Evolutionary conservation across 2,329 filamentous ascomycete genomes (phyloP).

Genomic region (Ceratocystis eucalypticola): DNA sequence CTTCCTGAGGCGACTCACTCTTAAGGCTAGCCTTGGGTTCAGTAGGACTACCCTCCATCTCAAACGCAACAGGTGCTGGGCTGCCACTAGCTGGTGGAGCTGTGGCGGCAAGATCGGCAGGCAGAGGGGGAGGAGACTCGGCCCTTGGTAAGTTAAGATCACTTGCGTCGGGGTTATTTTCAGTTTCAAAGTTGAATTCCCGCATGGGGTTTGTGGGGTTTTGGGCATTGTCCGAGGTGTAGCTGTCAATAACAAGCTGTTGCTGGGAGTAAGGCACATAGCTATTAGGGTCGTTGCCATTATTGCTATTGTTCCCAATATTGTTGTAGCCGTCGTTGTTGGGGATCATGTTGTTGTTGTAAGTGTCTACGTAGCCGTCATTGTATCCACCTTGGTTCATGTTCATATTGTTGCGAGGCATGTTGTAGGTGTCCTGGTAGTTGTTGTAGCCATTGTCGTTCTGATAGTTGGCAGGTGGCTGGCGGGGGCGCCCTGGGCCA

Average conservation of each 20-base stretch:
- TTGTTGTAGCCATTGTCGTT: slow-evolving; percentile 20
- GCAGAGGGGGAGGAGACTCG: slow-evolving; percentile 50
- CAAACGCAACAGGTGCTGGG: slow-evolving; percentile 32
- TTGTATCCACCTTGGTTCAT: slow-evolving; percentile 10
- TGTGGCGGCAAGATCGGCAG: slow-evolving; percentile 40
- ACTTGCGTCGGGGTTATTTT: slow-evolving; percentile 32
- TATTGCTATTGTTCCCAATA: background rate
- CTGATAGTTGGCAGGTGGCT: slow-evolving; percentile 34
- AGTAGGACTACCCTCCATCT: slow-evolving; percentile 54
- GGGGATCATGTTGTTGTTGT: slow-evolving; percentile 19
- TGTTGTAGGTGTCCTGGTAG: slow-evolving; percentile 27
- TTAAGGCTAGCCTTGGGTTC: background rate
- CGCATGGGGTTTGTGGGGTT: slow-evolving; percentile 8
- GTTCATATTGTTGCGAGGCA: slow-evolving; percentile 21
- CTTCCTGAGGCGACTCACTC: background rate
- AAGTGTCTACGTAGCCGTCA: background rate
- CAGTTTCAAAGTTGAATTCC: slow-evolving; percentile 26
- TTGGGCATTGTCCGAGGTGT: slow-evolving; percentile 23
- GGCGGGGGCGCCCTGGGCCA: slow-evolving; percentile 24
- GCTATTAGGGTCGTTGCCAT: background rate
- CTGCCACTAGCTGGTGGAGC: slow-evolving; percentile 27
- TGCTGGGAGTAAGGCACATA: slow-evolving; percentile 17
- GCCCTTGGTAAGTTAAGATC: slow-evolving; percentile 37
- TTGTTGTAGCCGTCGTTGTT: slow-evolving; percentile 25
- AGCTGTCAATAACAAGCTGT: slow-evolving; percentile 24